Evolutionary conservation across 2,329 filamentous ascomycete genomes (phyloP).

Genomic region (Cordyceps fumosorosea): DNA sequence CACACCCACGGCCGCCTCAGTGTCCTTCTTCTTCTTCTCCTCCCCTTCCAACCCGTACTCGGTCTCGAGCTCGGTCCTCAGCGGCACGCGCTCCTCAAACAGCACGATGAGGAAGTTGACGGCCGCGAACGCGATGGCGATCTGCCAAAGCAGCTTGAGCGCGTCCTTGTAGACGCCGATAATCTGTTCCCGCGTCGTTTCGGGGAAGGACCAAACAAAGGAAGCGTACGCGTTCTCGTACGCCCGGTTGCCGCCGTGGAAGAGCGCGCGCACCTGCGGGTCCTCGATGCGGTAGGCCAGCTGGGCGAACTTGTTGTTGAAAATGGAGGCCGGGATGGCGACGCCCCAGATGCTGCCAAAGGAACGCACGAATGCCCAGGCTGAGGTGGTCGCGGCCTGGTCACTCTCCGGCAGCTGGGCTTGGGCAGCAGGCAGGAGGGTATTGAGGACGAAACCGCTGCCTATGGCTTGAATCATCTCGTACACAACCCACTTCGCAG

Average conservation of each 20-base stretch:
- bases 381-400: slow-evolving; percentile 28
- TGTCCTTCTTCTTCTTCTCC: not conserved
- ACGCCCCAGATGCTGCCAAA: slow-evolving; percentile 41
- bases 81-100: slow-evolving; percentile 21
- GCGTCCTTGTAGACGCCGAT: slow-evolving; percentile 20
- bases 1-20: too few species aligned
- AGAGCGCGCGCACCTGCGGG: slow-evolving; percentile 15
- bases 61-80: slow-evolving; percentile 23
- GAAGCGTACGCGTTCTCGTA: slow-evolving; percentile 21
- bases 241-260: slow-evolving; percentile 19
- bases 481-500: slow-evolving; percentile 32
- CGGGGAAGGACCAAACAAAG: not conserved
- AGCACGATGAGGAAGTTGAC: slow-evolving; percentile 19
- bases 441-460: slow-evolving; percentile 35
- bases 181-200: slow-evolving; percentile 15
- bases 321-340: slow-evolving; percentile 36
- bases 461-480: slow-evolving; percentile 35
- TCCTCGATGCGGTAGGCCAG: not conserved
- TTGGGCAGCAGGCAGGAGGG: slow-evolving; percentile 37
- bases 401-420: slow-evolving; percentile 29
- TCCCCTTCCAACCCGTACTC: slow-evolving; percentile 18
- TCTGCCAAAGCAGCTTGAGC: slow-evolving; percentile 20
- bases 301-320: slow-evolving; percentile 23
- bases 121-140: slow-evolving; percentile 18
- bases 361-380: slow-evolving; percentile 36